Percentiles rank a stretch among this genome's conserved stretches.
phyloP scores from a whole-genome alignment of 805 yeast genomes.

The Saccharomycopsis sp. region DNA sequence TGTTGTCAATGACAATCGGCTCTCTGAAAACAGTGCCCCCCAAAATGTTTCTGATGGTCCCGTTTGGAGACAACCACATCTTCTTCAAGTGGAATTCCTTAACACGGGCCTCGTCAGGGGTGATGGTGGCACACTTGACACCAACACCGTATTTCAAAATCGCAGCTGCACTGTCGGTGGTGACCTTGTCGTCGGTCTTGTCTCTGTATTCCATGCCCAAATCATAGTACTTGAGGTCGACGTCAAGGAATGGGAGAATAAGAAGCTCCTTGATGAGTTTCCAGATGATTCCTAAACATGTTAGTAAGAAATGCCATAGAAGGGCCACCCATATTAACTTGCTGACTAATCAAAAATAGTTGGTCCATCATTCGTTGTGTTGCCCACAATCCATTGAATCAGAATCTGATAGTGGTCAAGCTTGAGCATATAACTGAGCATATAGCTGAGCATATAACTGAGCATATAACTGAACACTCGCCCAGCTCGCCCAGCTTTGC shows the following conservation, averaged over 20 bases:
- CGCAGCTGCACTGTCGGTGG: constrained; percentile 73
- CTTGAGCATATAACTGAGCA: too few relatives aligned
- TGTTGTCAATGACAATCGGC: constrained; percentile 69
- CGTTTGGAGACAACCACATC: constrained; percentile 85
- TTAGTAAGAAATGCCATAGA: too few relatives aligned
- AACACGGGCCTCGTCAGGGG: constrained; percentile 76
- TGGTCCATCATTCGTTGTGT: too few relatives aligned
- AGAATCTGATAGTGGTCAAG: too few relatives aligned
- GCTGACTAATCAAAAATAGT: too few relatives aligned
- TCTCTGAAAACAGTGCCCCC: constrained; percentile 83
- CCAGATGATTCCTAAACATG: constrained; percentile 67
- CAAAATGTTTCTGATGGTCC: constrained; percentile 71
- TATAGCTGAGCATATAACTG: too few relatives aligned
- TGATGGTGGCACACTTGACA: constrained; percentile 77
- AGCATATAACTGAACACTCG: too few relatives aligned
- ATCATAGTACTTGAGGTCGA: constrained; percentile 71
- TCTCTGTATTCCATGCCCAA: constrained; percentile 62
- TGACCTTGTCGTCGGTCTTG: constrained; percentile 60
- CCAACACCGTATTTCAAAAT: constrained; percentile 70
- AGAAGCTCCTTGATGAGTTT: constrained; percentile 58
- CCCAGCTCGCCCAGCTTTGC: too few relatives aligned
- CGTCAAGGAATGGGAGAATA: constrained; percentile 59
- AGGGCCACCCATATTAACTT: too few relatives aligned
- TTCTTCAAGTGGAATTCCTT: constrained; percentile 62
- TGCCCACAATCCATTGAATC: too few relatives aligned